A percentile compares a stretch with the other conserved stretches of the same genome.
These are phyloP conservation scores for Lachancea nothofagi DNA, from an alignment of 805 yeast species.

Conservation along the genomic window DNA sequence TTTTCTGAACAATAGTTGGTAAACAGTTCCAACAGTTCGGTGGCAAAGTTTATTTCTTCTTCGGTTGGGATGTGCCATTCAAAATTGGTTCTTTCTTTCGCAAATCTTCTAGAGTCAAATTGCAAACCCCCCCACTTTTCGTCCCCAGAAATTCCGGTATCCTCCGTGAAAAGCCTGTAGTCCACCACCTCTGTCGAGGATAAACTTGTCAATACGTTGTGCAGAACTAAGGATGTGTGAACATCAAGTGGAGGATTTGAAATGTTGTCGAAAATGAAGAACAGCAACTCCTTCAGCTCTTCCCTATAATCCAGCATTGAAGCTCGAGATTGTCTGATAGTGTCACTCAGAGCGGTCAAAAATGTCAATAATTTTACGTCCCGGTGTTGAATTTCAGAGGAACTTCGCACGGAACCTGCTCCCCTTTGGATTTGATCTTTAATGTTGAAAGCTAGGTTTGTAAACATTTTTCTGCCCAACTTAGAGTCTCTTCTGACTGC, in stretches of 20 bases:
- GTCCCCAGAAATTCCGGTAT: conserved; percentile 34
- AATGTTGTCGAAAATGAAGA: conserved; percentile 26
- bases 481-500: conserved; percentile 53
- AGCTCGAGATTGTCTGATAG: conserved; percentile 61
- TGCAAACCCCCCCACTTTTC: conserved; percentile 75
- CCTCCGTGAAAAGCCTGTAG: conserved; percentile 47
- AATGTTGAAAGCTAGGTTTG: conserved; percentile 39
- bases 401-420: conserved; percentile 71
- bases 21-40: conserved; percentile 49
- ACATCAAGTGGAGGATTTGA: conserved; percentile 54
- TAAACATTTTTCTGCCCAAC: conserved; percentile 24
- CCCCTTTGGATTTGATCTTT: conserved; percentile 65
- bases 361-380: conserved; percentile 75
- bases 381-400: conserved; percentile 62
- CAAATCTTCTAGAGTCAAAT: conserved; percentile 47
- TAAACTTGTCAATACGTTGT: conserved; percentile 58
- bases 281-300: conserved; percentile 40
- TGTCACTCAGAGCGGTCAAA: conserved; percentile 61
- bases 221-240: conserved; percentile 55
- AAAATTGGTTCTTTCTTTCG: conserved; percentile 45
- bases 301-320: conserved; percentile 39
- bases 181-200: conserved; percentile 58
- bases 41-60: conserved; percentile 54
- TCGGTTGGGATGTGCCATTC: conserved; percentile 71
- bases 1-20: conserved; percentile 40